Evolutionary conservation across 306 rosid species (phyloP).

Genomic region (Vicia sativa): DNA sequence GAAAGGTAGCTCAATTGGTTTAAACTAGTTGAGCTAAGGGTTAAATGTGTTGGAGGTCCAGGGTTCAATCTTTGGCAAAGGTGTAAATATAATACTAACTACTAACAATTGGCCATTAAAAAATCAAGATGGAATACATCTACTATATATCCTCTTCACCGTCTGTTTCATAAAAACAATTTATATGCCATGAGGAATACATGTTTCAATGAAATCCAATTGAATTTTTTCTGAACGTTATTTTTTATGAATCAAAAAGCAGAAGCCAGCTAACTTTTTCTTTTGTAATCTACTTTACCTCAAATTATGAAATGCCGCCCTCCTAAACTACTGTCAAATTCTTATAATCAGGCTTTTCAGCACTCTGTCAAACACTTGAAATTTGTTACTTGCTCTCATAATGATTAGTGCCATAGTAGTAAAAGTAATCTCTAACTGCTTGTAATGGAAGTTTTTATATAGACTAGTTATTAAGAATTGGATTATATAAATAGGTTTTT

Average conservation of each 20-base stretch:
- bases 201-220: conserved; percentile 9
- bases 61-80: too few species aligned
- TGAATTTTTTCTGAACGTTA: not conserved
- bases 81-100: too few species aligned
- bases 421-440: conserved; percentile 10
- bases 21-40: too few species aligned
- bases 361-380: not conserved
- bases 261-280: conserved; percentile 16
- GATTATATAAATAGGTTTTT: not conserved
- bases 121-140: too few species aligned
- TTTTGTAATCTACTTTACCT: conserved; percentile 2
- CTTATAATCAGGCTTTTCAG: conserved; percentile 7
- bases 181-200: not conserved
- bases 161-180: not conserved
- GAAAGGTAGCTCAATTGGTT: too few species aligned
- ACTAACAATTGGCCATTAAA: too few species aligned
- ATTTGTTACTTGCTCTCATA: not conserved
- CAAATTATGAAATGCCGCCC: not conserved
- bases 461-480: conserved; percentile 12
- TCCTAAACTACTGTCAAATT: not conserved
- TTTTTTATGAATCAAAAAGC: not conserved
- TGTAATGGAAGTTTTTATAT: conserved; percentile 8
- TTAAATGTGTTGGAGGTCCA: too few species aligned
- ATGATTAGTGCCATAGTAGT: not conserved
- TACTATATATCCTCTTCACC: too few species aligned